Evolutionary conservation across 164 flowering plant species (phyloP).

Genomic region (Kalanchoe fedtschenkoi): DNA sequence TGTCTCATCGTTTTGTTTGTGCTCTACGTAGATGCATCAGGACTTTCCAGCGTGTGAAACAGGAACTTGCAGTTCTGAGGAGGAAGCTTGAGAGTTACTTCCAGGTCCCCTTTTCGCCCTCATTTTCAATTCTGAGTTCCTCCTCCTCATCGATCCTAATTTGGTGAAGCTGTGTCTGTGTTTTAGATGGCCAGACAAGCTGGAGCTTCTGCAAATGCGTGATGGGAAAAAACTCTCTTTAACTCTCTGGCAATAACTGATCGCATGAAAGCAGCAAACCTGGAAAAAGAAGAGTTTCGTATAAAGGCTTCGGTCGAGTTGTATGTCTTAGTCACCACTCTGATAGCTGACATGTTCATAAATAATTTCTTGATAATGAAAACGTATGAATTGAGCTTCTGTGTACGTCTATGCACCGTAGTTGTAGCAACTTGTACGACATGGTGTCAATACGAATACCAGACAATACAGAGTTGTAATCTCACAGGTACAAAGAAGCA

Average conservation of each 20-base stretch:
- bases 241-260: neutral
- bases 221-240: neutral
- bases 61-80: conserved; percentile 28
- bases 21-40: conserved; percentile 21
- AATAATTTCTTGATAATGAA: neutral
- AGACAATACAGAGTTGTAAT: neutral
- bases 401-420: too few species aligned
- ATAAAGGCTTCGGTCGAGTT: neutral
- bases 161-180: neutral
- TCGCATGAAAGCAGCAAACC: neutral
- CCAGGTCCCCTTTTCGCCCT: conserved; percentile 17
- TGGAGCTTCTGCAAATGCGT: conserved; percentile 3
- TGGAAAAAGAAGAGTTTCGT: neutral
- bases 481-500: neutral
- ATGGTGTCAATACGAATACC: neutral
- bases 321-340: neutral
- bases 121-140: neutral
- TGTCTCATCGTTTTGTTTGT: neutral
- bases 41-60: conserved; percentile 31
- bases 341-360: neutral
- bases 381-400: neutral
- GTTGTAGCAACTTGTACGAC: too few species aligned
- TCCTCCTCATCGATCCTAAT: neutral
- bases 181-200: neutral
- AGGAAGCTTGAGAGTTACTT: conserved; percentile 40